These are phyloP conservation scores for Suillus subaureus DNA, from an alignment of 768 basidiomycete genomes.

Conservation along the genomic window DNA sequence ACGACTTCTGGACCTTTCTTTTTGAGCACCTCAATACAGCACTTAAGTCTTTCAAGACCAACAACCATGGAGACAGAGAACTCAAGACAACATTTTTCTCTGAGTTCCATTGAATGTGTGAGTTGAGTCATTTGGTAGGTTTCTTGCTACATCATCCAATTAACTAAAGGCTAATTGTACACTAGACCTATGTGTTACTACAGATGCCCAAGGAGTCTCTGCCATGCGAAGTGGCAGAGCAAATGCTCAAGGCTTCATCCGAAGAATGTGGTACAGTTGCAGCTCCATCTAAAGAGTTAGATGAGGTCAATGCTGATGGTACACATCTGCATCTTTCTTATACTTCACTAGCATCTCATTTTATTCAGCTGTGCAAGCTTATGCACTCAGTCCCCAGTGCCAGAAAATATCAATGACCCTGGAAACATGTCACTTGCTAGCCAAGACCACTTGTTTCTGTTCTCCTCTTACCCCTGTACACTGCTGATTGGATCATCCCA, in stretches of 20 bases:
- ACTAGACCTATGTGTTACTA: neutral
- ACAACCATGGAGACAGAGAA: constrained; percentile 35
- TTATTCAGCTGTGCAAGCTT: too few relatives aligned
- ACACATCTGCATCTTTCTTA: too few relatives aligned
- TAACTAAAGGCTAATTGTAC: constrained; percentile 35
- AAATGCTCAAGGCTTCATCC: constrained; percentile 12
- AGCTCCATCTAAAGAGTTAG: neutral
- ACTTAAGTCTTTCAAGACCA: constrained; percentile 37
- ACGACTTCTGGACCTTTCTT: constrained; percentile 41
- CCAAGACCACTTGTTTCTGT: neutral
- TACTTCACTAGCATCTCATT: too few relatives aligned
- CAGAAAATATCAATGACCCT: too few relatives aligned
- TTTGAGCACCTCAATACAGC: constrained; percentile 40
- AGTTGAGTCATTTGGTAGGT: neutral
- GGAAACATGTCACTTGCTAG: too few relatives aligned
- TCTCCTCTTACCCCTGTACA: constrained; percentile 2
- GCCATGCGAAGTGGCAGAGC: constrained; percentile 1
- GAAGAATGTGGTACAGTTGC: constrained; percentile 1
- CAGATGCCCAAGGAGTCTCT: neutral
- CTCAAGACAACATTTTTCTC: constrained; percentile 32
- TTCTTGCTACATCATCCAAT: constrained; percentile 64
- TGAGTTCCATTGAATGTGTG: constrained; percentile 20
- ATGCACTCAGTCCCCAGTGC: too few relatives aligned
- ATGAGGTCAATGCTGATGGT: neutral
- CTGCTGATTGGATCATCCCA: neutral